These are phyloP conservation scores for Pinus tabuliformis DNA, from an alignment of 75 land plant species.

Conservation along the genomic window DNA sequence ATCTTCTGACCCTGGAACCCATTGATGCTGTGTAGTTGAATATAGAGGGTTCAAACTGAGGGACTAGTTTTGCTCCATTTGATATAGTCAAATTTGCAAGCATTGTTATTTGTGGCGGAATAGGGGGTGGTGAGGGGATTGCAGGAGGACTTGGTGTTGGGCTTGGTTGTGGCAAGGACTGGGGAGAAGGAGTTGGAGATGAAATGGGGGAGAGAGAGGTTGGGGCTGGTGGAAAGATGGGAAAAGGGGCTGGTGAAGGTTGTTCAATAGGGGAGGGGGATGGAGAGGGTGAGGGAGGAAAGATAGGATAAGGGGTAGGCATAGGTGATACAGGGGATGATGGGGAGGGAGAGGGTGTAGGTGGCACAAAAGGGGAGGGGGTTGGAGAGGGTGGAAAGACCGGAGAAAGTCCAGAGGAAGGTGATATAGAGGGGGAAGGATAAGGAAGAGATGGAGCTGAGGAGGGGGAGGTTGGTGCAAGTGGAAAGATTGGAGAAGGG, in stretches of 20 bases:
- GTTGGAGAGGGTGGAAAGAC: not conserved
- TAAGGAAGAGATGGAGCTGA: not conserved
- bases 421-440: not conserved
- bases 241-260: not conserved
- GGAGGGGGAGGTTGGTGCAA: not conserved
- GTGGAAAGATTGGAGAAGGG: not conserved
- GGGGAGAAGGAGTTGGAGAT: too few relatives aligned
- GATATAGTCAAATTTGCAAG: not conserved
- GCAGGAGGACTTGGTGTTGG: not conserved
- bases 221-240: not conserved
- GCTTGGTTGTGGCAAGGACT: too few relatives aligned
- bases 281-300: conserved; percentile 2
- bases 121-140: not conserved
- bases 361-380: not conserved
- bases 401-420: not conserved
- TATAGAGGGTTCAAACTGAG: conserved; percentile 5
- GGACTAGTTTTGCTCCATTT: conserved; percentile 5
- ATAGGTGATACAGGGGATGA: not conserved
- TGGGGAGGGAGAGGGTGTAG: not conserved
- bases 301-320: not conserved
- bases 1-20: conserved; percentile 1
- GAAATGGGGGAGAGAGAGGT: too few relatives aligned
- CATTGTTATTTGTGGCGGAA: not conserved
- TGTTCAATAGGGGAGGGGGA: not conserved
- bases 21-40: conserved; percentile 8